Percentiles rank a stretch among this genome's conserved stretches.
Conservation (phyloP, 2,329 filamentous ascomycete genomes). For the Epichloe typhina region DNA sequence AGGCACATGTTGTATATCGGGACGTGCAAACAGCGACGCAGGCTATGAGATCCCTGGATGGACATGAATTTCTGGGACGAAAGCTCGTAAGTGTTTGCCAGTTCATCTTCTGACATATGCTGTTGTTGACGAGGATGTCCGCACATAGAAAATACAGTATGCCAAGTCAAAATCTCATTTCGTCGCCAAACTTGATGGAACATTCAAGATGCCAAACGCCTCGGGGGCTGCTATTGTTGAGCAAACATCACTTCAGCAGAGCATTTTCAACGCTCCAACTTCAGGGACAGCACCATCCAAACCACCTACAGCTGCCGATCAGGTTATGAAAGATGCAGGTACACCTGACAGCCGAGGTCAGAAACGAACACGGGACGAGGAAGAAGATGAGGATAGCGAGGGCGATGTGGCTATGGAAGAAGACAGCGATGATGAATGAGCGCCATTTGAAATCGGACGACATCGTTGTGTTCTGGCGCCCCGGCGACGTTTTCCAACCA, state of each 20-base stretch:
- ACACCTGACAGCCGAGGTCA: slow-evolving; percentile 45
- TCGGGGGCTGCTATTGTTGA: slow-evolving; percentile 41
- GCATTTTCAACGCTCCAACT: slow-evolving; percentile 60
- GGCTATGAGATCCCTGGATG: slow-evolving; percentile 80
- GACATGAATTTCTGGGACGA: slow-evolving; percentile 72
- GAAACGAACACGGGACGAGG: slow-evolving; percentile 57
- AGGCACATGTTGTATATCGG: slow-evolving; percentile 84
- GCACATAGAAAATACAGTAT: slow-evolving; percentile 71
- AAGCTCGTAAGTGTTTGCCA: slow-evolving; percentile 53
- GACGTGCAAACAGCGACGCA: slow-evolving; percentile 87
- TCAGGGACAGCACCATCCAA: slow-evolving; percentile 39
- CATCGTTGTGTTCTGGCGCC: neutral
- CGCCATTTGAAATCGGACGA: neutral
- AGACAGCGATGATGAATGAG: slow-evolving; percentile 58
- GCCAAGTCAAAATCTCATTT: slow-evolving; percentile 81
- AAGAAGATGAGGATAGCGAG: slow-evolving; percentile 55
- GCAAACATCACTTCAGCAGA: slow-evolving; percentile 63
- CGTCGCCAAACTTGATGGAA: slow-evolving; percentile 83
- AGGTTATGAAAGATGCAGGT: slow-evolving; percentile 35
- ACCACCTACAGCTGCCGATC: slow-evolving; percentile 33
- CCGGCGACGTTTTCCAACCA: neutral
- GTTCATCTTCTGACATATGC: neutral
- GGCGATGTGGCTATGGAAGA: slow-evolving; percentile 57
- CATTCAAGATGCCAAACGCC: slow-evolving; percentile 56
- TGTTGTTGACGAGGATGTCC: neutral